Evolutionary conservation across 805 yeast genomes (phyloP).

Genomic region (Cyberlindnera petersonii): DNA sequence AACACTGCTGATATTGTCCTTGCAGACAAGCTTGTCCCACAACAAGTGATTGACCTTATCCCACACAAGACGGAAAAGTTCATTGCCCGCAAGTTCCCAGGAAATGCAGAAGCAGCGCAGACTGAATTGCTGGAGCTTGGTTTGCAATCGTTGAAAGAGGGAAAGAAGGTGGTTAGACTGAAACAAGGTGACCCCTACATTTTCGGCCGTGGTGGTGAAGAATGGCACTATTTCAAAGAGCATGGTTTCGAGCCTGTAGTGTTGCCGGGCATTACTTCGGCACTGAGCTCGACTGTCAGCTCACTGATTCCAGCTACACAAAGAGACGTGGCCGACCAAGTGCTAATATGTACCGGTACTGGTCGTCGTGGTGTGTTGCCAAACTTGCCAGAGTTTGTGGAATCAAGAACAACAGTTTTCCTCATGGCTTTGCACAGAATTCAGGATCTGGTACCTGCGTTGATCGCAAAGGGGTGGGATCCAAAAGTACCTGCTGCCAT

Average conservation of each 20-base stretch:
- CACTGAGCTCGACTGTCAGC: slow-evolving; percentile 80
- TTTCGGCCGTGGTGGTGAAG: slow-evolving; percentile 96
- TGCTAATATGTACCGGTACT: slow-evolving; percentile 89
- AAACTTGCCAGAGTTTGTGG: slow-evolving; percentile 66
- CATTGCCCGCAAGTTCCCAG: slow-evolving; percentile 93
- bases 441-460: slow-evolving; percentile 43
- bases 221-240: slow-evolving; percentile 59
- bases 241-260: slow-evolving; percentile 73
- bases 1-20: slow-evolving; percentile 76
- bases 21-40: slow-evolving; percentile 92
- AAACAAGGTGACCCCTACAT: slow-evolving; percentile 98
- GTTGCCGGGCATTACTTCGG: slow-evolving; percentile 85
- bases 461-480: slow-evolving; percentile 63
- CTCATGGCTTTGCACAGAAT: slow-evolving; percentile 85
- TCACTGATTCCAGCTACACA: slow-evolving; percentile 89
- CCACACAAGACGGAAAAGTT: slow-evolving; percentile 71
- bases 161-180: slow-evolving; percentile 77
- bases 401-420: slow-evolving; percentile 76
- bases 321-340: slow-evolving; percentile 88
- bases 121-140: slow-evolving; percentile 76
- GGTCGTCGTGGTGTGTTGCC: slow-evolving; percentile 86
- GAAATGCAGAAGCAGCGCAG: slow-evolving; percentile 93
- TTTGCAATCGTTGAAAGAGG: slow-evolving; percentile 55
- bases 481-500: slow-evolving; percentile 72
- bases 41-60: slow-evolving; percentile 76